Conservation (phyloP, 2,329 filamentous ascomycete species). For the Xylaria arbuscula region DNA sequence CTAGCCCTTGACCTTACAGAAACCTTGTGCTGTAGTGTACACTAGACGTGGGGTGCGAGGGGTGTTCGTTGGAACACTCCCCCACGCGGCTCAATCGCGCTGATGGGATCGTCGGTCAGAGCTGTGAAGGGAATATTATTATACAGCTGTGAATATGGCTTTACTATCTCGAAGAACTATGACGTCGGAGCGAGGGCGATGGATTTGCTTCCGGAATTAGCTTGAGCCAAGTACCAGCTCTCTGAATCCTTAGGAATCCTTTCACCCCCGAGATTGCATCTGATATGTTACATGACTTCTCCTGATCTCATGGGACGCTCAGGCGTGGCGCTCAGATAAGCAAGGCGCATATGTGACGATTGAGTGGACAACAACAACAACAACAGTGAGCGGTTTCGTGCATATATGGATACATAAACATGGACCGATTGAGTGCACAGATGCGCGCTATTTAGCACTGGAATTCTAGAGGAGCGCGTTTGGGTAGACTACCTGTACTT, state of each 20-base stretch:
- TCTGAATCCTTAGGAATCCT: conserved; percentile 4
- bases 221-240: conserved; percentile 12
- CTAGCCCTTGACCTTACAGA: conserved; percentile 4
- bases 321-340: conserved; percentile 6
- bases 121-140: not conserved
- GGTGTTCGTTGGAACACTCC: conserved; percentile 15
- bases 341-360: conserved; percentile 7
- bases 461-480: conserved; percentile 9
- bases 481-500: conserved; percentile 4
- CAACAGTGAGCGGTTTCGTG: not conserved
- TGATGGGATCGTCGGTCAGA: conserved; percentile 29
- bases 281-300: conserved; percentile 5
- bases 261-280: conserved; percentile 14
- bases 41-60: conserved; percentile 22
- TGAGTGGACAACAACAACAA: conserved; percentile 11
- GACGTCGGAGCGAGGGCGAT: conserved; percentile 8
- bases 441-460: not conserved
- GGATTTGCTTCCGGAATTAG: not conserved
- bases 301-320: not conserved
- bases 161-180: not conserved
- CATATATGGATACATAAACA: not conserved
- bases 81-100: conserved; percentile 19
- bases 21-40: not conserved
- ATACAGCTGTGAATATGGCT: not conserved
- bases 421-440: conserved; percentile 9